Percentiles rank a stretch among this genome's conserved stretches.
Evolutionary conservation across 129 eudicot species (phyloP).

Genomic region (Artemisia argyi): DNA sequence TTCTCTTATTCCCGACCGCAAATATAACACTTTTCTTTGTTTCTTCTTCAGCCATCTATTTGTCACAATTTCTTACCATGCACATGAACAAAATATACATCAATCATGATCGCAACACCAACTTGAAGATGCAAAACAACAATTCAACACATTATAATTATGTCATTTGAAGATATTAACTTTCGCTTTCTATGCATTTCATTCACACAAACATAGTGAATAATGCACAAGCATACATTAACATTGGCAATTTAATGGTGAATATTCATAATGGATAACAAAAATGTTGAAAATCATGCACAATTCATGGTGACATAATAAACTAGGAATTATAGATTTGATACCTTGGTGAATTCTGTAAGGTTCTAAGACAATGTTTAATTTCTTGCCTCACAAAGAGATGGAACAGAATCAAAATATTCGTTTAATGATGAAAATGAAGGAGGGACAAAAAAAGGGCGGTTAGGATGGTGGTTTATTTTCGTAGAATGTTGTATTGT

Average conservation of each 20-base stretch:
- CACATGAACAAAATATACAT: constrained; percentile 5
- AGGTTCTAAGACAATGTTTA: constrained; percentile 9
- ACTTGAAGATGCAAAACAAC: not conserved
- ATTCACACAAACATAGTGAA: not conserved
- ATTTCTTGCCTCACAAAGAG: too few relatives aligned
- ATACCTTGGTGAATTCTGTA: constrained; percentile 31
- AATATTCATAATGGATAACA: not conserved
- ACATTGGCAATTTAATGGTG: not conserved
- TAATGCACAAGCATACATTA: not conserved
- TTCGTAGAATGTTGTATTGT: too few relatives aligned
- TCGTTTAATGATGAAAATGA: too few relatives aligned
- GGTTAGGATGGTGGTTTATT: too few relatives aligned
- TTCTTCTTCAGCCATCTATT: constrained; percentile 48
- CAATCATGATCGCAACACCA: not conserved
- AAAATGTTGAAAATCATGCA: not conserved
- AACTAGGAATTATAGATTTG: not conserved
- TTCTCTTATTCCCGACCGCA: constrained; percentile 46
- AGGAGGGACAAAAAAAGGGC: too few relatives aligned
- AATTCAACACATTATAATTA: not conserved
- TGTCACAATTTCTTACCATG: constrained; percentile 29
- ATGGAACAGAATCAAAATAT: too few relatives aligned
- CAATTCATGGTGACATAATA: not conserved
- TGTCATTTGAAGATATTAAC: not conserved
- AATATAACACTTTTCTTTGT: constrained; percentile 44
- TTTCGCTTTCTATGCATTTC: not conserved